Percentiles rank a stretch among this genome's conserved stretches.
phyloP scores from a whole-genome alignment of 306 rosid genomes.

The Rosa multiflora region DNA sequence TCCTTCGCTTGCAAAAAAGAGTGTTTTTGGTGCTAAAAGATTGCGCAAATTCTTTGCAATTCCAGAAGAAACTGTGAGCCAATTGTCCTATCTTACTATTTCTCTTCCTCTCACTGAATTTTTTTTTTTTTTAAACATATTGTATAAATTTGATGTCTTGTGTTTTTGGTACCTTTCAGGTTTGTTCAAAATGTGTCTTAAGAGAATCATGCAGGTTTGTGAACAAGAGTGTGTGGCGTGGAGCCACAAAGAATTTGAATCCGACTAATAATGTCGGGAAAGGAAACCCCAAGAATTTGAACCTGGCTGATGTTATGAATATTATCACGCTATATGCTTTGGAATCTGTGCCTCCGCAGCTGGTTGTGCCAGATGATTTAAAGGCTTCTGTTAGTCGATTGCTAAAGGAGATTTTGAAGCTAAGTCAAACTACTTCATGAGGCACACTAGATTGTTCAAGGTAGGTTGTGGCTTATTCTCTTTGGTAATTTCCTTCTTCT shows the following conservation, averaged over 20 bases:
- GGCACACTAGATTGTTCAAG: not conserved
- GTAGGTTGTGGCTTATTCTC: slow-evolving; percentile 18
- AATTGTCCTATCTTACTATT: not conserved
- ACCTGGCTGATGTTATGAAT: slow-evolving; percentile 41
- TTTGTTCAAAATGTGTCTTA: slow-evolving; percentile 45
- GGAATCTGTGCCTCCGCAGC: slow-evolving; percentile 44
- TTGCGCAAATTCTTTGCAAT: slow-evolving; percentile 63
- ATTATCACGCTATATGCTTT: slow-evolving; percentile 51
- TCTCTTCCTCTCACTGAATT: not conserved
- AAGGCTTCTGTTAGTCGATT: slow-evolving; percentile 47
- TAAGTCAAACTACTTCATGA: slow-evolving; percentile 43
- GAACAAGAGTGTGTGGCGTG: slow-evolving; percentile 56
- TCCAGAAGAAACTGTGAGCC: slow-evolving; percentile 48
- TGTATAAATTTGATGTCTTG: not conserved
- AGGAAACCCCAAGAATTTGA: slow-evolving; percentile 37
- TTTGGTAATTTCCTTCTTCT: not conserved
- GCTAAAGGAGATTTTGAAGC: slow-evolving; percentile 61
- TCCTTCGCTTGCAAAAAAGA: slow-evolving; percentile 38
- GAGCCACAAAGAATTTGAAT: slow-evolving; percentile 31
- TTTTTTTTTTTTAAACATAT: not conserved
- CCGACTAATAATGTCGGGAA: slow-evolving; percentile 37
- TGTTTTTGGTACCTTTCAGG: slow-evolving; percentile 28
- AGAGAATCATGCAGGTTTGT: slow-evolving; percentile 44
- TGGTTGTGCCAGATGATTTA: slow-evolving; percentile 48
- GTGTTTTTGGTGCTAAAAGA: slow-evolving; percentile 58